Conservation (phyloP, 1,284 basidiomycete genomes). For the Malassezia japonica region DNA sequence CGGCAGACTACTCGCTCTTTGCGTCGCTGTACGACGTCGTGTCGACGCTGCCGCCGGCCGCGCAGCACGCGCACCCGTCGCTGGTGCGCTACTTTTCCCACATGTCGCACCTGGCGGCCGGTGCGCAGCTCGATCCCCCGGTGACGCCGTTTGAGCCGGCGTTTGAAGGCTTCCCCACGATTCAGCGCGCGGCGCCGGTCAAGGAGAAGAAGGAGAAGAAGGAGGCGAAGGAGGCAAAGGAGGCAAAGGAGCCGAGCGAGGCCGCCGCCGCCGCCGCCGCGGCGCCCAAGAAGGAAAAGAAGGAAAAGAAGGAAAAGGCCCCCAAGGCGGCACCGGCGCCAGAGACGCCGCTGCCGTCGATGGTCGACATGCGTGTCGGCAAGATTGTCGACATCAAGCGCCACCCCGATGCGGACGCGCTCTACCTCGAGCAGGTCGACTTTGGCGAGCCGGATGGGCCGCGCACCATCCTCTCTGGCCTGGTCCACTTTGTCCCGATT, state of each 20-base stretch:
- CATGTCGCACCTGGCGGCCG: conserved; percentile 29
- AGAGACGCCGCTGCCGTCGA: conserved; percentile 33
- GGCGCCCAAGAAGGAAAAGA: conserved; percentile 30
- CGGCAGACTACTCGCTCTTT: conserved; percentile 44
- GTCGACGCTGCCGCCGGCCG: conserved; percentile 29
- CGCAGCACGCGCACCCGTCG: conserved; percentile 41
- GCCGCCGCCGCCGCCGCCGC: not conserved
- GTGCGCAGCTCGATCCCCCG: conserved; percentile 13
- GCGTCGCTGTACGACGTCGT: conserved; percentile 38
- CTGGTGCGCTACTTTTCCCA: conserved; percentile 45
- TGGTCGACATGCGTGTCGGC: conserved; percentile 45
- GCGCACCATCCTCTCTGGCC: conserved; percentile 41
- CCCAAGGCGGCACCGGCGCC: conserved; percentile 26
- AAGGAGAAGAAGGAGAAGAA: conserved; percentile 18
- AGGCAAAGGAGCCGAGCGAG: not conserved
- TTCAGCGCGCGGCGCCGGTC: conserved; percentile 20
- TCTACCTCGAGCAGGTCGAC: conserved; percentile 47
- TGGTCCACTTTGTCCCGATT: conserved; percentile 46
- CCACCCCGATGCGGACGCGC: conserved; percentile 45
- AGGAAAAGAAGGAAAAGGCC: conserved; percentile 29
- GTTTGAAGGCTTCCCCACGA: conserved; percentile 42
- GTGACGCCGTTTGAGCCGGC: conserved; percentile 33
- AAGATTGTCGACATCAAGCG: conserved; percentile 41
- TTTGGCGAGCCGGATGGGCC: conserved; percentile 47
- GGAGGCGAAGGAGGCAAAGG: conserved; percentile 6